These are phyloP conservation scores for Colletotrichum sp. DNA, from an alignment of 2,329 filamentous ascomycete species.

Conservation along the genomic window DNA sequence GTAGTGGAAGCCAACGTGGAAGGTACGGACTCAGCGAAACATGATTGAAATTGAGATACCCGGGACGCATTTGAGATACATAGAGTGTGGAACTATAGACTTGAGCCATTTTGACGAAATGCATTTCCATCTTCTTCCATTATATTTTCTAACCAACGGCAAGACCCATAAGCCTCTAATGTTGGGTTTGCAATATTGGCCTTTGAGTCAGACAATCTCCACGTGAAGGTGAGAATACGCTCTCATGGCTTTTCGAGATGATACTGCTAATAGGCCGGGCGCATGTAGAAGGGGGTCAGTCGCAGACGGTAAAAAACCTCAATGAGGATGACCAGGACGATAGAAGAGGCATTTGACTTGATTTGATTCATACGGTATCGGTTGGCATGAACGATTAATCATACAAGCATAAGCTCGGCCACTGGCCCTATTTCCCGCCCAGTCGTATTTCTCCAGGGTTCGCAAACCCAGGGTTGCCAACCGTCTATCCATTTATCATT, in stretches of 20 bases:
- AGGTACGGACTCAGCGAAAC: background rate
- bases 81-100: background rate
- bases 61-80: background rate
- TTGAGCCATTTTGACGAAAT: background rate
- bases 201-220: background rate
- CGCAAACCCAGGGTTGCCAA: background rate
- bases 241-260: too few relatives aligned
- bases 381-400: background rate
- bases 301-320: too few relatives aligned
- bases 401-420: background rate
- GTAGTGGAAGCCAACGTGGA: background rate
- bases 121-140: background rate
- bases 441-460: background rate
- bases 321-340: too few relatives aligned
- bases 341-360: background rate
- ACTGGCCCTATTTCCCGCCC: background rate
- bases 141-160: background rate
- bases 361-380: background rate
- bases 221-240: background rate
- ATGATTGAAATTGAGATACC: background rate
- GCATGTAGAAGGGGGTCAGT: too few relatives aligned
- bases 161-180: background rate
- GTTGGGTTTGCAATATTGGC: too few relatives aligned
- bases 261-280: too few relatives aligned
- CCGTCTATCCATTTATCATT: background rate